Evolutionary conservation across 805 yeast genomes (phyloP), one percentile per base, ranked within the genome.

Genomic region (Saturnispora sanitii): DNA sequence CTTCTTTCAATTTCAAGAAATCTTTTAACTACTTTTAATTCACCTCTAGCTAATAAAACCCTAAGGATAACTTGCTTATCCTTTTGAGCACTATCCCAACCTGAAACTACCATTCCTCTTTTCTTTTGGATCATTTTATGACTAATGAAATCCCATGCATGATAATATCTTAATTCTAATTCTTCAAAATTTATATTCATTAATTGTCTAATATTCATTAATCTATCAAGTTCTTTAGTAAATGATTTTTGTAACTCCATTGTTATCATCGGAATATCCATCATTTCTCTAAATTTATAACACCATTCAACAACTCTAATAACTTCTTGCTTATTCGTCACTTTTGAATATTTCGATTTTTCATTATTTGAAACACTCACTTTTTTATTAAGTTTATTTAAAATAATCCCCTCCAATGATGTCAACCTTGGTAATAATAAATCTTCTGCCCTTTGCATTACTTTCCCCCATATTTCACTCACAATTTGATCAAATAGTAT

Each of bases 381-480:
- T 21, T 42, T 45, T 26, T 47, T 47, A 30, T 46, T 48, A 2
- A 48, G 35, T 20, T 45, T 48, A 8, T 39, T 42, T 4, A 31
- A 22, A 11, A 49, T 41, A 5, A 33, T 26, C 13, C 36, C 34
- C 16, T 45, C 33, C 4, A 49, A 16, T n/a, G 43, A 26, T 13
- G 51, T 44, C 9, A 48, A 41, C 20, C 83, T 75, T 0, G 97
- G 97, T 5, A 90, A 60, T 4, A 87, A 56, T 15, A 90, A 62
- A 29, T 68, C 70, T 51, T 86, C 95, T 1, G 90, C 82, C 19
- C 77, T 68, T 2, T 66, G 60, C 6, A 90, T 64, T 2, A 86
- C 76, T 11, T 76, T 77, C n/a, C 65, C 62, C 97, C 97, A 90
- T 0, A 90, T 75, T 38, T 79, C 80, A 6, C 46, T 40, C 9